Percentiles rank a stretch among this genome's conserved stretches.
These are phyloP conservation scores for Dothideomycetes sp. DNA, from an alignment of 2,329 filamentous ascomycete species.

Conservation along the genomic window DNA sequence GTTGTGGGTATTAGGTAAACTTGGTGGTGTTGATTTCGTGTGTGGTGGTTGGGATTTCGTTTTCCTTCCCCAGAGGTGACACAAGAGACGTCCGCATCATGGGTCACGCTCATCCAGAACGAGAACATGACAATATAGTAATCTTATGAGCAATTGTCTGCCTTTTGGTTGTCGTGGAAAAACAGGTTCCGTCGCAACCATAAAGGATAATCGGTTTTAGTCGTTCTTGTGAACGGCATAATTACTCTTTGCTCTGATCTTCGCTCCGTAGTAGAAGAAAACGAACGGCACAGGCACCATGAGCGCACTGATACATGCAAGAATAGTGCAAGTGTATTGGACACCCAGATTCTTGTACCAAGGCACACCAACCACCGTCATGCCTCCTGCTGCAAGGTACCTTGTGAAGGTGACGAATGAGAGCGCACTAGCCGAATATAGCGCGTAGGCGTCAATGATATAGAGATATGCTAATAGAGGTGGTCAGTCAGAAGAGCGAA, in stretches of 20 bases:
- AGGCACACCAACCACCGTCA: slow-evolving; percentile 32
- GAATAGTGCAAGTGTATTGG: slow-evolving; percentile 35
- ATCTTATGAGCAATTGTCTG: no score
- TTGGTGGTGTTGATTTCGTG: no score
- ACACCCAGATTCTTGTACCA: slow-evolving; percentile 34
- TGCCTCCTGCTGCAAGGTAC: slow-evolving; percentile 30
- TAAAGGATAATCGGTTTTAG: no score
- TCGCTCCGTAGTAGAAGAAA: slow-evolving; percentile 19
- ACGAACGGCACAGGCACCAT: slow-evolving; percentile 19
- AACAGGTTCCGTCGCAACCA: no score
- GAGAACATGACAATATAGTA: no score
- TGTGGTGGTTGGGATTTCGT: no score
- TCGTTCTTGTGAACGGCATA: slow-evolving; percentile 13
- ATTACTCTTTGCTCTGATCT: slow-evolving; percentile 17
- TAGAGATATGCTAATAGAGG: slow-evolving; percentile 29
- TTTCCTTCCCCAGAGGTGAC: no score
- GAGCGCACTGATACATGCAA: slow-evolving; percentile 27
- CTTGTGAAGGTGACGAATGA: slow-evolving; percentile 26
- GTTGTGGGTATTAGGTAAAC: no score
- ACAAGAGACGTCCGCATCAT: no score
- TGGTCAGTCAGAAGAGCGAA: no score
- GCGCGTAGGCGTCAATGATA: slow-evolving; percentile 33
- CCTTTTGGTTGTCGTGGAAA: no score
- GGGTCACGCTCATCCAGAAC: no score
- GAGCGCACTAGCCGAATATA: slow-evolving; percentile 35